Evolutionary conservation across 2,329 filamentous ascomycete genomes (phyloP).

Genomic region (Septoria petroselini): DNA sequence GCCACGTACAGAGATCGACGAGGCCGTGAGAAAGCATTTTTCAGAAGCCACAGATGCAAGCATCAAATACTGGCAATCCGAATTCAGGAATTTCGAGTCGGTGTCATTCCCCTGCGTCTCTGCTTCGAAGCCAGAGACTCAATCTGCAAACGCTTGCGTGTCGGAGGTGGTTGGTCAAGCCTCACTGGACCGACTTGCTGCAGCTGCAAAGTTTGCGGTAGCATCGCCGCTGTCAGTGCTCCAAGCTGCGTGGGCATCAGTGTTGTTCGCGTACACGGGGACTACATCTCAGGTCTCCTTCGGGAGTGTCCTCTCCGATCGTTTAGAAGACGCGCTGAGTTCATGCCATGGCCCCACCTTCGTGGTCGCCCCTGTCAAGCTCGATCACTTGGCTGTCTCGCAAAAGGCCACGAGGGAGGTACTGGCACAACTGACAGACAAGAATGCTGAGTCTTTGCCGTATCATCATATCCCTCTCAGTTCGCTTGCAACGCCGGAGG

Average conservation of each 20-base stretch:
- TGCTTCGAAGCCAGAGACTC: conserved; percentile 8
- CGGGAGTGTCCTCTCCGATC: conserved; percentile 74
- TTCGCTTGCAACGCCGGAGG: conserved; percentile 16
- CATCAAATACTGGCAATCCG: conserved; percentile 7
- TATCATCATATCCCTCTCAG: conserved; percentile 17
- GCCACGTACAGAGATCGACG: conserved; percentile 8
- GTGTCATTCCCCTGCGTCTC: conserved; percentile 12
- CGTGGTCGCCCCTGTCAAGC: conserved; percentile 24
- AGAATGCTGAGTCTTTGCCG: conserved; percentile 15
- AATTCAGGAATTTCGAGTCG: conserved; percentile 11
- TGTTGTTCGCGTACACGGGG: conserved; percentile 12
- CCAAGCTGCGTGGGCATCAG: conserved; percentile 16
- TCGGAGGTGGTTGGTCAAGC: conserved; percentile 11
- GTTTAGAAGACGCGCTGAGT: conserved; percentile 47
- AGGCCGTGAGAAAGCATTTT: conserved; percentile 13
- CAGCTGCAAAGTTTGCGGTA: conserved; percentile 1
- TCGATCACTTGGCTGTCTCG: conserved; percentile 27
- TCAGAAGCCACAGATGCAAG: conserved; percentile 3
- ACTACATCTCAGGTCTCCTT: conserved; percentile 61
- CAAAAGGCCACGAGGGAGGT: not conserved
- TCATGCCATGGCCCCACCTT: conserved; percentile 37
- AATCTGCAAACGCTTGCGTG: not conserved
- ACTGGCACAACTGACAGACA: conserved; percentile 11
- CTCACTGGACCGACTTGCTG: conserved; percentile 6
- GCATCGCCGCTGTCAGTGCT: conserved; percentile 15